phyloP scores from a whole-genome alignment of 768 basidiomycete species.

The Mycena belliarum region DNA sequence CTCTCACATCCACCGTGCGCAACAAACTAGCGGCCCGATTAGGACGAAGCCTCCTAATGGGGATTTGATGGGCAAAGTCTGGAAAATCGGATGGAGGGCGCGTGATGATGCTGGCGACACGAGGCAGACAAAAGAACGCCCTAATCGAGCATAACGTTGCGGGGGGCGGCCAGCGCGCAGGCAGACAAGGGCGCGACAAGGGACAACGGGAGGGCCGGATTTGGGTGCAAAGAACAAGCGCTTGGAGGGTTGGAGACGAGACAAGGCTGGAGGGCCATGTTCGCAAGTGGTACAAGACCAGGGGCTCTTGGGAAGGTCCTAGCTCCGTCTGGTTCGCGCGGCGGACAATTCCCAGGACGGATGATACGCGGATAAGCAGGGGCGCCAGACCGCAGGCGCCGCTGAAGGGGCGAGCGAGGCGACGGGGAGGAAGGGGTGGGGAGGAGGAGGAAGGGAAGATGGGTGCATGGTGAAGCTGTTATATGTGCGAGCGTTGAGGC shows the following conservation, averaged over 20 bases:
- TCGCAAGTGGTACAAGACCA: background rate
- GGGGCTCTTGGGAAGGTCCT: background rate
- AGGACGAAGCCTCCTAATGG: background rate
- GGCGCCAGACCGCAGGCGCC: too few species aligned
- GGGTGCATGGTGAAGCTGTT: background rate
- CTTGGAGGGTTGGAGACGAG: background rate
- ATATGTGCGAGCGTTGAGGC: background rate
- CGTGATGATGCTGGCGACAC: background rate
- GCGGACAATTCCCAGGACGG: too few species aligned
- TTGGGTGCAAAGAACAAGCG: background rate
- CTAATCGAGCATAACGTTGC: conserved; percentile 1
- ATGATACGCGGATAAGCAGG: background rate
- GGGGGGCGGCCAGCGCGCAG: too few species aligned
- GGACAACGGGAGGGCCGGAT: background rate
- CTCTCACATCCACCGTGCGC: background rate
- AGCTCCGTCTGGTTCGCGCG: background rate
- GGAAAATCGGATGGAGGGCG: background rate
- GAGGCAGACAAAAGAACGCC: background rate
- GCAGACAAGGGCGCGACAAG: background rate
- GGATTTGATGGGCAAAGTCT: background rate
- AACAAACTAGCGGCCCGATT: background rate
- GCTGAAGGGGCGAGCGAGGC: too few species aligned
- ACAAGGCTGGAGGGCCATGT: background rate
- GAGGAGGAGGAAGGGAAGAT: background rate
- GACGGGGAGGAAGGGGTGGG: background rate